Base-by-base conservation (phyloP, 257 asterid genomes). In the Henckelia pumila region DNA sequence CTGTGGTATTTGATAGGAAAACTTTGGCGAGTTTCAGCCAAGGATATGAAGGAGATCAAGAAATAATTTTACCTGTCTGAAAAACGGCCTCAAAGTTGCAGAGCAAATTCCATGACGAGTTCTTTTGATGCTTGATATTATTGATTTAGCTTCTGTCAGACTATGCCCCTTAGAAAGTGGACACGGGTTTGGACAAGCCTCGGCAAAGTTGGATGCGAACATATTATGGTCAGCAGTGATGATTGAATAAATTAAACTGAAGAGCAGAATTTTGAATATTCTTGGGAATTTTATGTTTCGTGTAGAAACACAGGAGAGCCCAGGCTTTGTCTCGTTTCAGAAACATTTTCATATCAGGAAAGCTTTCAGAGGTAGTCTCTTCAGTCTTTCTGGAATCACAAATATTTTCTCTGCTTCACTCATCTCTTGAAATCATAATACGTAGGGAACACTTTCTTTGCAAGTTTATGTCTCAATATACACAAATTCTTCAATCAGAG, bases 261-360 rank as follows among this genome's bases (percentile, higher is more conserved):
- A 61, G 19, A 58, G 23, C 40, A 8, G 25, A 22, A 40, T 66
- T 55, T 65, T 63, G 67, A n/a, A n/a, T n/a, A 56, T 62, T 63
- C 30, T 61, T 75, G 63, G 32, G 59, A 32, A 57, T 66, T 28
- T 66, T 56, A 73, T 58, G 30, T 69, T 82, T 65, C 66, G 56
- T 84, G 76, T 76, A 93, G 99, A 93, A 87, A 86, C 96, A 86
- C 78, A 82, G 91, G 81, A 84, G 92, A 77, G 95, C 97, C 5
- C 88, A 85, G 90, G 99, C 97, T 33, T 75, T 93, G 74, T 67
- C 81, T 70, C 95, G 95, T 68, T 86, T 86, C 80, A 70, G 71
- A 67, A 84, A 64, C 69, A 72, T 70, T 50, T 81, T 82, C 77
- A 65, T 78, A 68, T 81, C 83, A 8, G 87, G 81, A 61, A 78